Evolutionary conservation across 202 grass and related monocot genomes (phyloP).

Genomic region (Zoysia matrella): DNA sequence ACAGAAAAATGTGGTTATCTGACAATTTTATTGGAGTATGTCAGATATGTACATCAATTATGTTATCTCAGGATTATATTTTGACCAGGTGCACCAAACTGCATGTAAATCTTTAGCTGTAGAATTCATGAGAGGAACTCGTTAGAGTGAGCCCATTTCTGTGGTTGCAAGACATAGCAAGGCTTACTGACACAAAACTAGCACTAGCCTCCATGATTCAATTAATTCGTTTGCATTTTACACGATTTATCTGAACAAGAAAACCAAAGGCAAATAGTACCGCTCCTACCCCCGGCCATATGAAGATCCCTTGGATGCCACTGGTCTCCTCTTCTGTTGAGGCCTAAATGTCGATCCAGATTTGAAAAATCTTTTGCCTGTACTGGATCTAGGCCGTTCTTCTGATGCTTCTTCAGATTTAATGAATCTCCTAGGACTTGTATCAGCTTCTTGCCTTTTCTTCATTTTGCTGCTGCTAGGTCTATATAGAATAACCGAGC

Average conservation of each 20-base stretch:
- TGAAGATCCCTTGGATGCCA: conserved; percentile 41
- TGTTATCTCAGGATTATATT: conserved; percentile 12
- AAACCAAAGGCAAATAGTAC: conserved; percentile 2
- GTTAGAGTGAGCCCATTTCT: neutral
- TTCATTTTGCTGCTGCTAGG: conserved; percentile 96
- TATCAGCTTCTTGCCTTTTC: conserved; percentile 56
- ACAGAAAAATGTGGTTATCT: neutral
- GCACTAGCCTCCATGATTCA: conserved; percentile 29
- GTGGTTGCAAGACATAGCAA: conserved; percentile 19
- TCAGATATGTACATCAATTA: conserved; percentile 13
- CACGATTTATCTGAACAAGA: conserved; percentile 17
- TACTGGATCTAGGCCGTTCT: too few species aligned
- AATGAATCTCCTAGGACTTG: conserved; percentile 38
- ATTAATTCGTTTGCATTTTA: conserved; percentile 34
- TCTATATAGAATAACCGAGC: conserved; percentile 85
- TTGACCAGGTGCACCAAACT: neutral
- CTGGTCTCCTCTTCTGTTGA: conserved; percentile 45
- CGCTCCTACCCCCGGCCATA: conserved; percentile 41
- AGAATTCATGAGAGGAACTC: neutral
- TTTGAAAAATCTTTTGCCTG: conserved; percentile 1
- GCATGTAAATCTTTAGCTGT: neutral
- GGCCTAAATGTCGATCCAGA: conserved; percentile 46
- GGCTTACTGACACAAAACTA: conserved; percentile 1
- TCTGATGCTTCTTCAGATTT: neutral
- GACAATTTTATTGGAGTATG: neutral